A percentile compares a stretch with the other conserved stretches of the same genome.
Conservation (phyloP, 495 filamentous ascomycete genomes). For the Xylaria longipes region DNA sequence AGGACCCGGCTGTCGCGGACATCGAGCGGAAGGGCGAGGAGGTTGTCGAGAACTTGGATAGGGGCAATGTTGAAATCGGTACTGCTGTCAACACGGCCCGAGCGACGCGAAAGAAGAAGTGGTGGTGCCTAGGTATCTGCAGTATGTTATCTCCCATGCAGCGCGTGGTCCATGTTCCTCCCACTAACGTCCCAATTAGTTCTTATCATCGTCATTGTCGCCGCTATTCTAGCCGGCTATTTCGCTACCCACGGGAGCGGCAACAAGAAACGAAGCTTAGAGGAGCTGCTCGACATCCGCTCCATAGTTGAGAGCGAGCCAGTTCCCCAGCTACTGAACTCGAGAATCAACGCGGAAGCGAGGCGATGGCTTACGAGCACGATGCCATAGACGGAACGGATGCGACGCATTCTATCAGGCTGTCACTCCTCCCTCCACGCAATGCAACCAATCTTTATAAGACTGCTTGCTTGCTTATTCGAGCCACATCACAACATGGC, state of each 20-base stretch:
- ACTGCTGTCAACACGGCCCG: conserved; percentile 80
- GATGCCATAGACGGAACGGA: neutral
- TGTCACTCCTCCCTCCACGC: neutral
- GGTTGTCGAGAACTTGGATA: conserved; percentile 75
- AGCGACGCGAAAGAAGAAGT: conserved; percentile 91
- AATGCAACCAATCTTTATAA: neutral
- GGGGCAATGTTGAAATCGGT: conserved; percentile 80
- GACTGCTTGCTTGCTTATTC: neutral
- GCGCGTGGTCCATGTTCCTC: neutral
- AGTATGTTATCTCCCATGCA: conserved; percentile 61
- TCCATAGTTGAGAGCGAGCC: conserved; percentile 27
- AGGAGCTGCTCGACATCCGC: conserved; percentile 33
- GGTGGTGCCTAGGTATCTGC: conserved; percentile 86
- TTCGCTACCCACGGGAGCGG: conserved; percentile 37
- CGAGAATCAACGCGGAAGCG: conserved; percentile 33
- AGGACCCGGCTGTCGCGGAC: conserved; percentile 74
- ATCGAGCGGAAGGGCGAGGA: conserved; percentile 86
- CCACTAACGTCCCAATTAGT: conserved; percentile 45
- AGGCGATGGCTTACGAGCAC: conserved; percentile 29
- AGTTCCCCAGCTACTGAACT: conserved; percentile 28
- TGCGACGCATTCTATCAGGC: neutral
- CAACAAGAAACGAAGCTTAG: conserved; percentile 36
- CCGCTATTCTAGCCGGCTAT: conserved; percentile 56
- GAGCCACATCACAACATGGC: neutral
- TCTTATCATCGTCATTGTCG: conserved; percentile 57